These are phyloP conservation scores for Hemisphaericaspora subhashii DNA, from an alignment of 1,139 yeast genomes.

Conservation along the genomic window DNA sequence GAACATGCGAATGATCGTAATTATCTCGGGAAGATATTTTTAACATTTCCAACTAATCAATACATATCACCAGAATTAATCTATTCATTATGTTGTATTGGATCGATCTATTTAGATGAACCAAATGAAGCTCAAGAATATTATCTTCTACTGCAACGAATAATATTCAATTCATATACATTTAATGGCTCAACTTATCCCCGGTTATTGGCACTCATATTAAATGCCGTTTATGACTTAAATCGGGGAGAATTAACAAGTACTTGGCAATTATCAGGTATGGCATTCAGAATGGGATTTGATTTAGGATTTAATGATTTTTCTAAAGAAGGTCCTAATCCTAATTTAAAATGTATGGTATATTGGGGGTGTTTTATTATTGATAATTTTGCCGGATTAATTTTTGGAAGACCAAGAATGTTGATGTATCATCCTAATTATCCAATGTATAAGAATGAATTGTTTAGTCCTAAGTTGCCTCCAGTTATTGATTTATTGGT, in stretches of 20 bases:
- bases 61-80: conserved; percentile 11
- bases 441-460: conserved; percentile 3
- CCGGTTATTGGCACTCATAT: conserved; percentile 8
- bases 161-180: conserved; percentile 4
- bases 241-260: conserved; percentile 11
- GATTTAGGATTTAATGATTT: conserved; percentile 12
- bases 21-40: not conserved
- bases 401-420: conserved; percentile 13
- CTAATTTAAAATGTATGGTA: conserved; percentile 6
- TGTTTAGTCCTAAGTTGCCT: conserved; percentile 7
- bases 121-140: conserved; percentile 8
- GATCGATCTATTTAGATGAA: conserved; percentile 7
- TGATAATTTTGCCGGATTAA: conserved; percentile 10
- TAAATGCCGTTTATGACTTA: conserved; percentile 10
- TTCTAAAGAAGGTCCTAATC: conserved; percentile 6
- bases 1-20: conserved; percentile 1
- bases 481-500: conserved; percentile 5
- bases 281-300: conserved; percentile 13
- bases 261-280: conserved; percentile 12
- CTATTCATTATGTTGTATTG: conserved; percentile 9
- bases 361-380: conserved; percentile 13
- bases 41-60: conserved; percentile 9
- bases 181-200: conserved; percentile 10
- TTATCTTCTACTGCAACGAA: conserved; percentile 6
- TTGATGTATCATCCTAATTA: conserved; percentile 5